phyloP scores from a whole-genome alignment of 2,329 filamentous ascomycete species.

The Cladophialophora chaetospira region DNA sequence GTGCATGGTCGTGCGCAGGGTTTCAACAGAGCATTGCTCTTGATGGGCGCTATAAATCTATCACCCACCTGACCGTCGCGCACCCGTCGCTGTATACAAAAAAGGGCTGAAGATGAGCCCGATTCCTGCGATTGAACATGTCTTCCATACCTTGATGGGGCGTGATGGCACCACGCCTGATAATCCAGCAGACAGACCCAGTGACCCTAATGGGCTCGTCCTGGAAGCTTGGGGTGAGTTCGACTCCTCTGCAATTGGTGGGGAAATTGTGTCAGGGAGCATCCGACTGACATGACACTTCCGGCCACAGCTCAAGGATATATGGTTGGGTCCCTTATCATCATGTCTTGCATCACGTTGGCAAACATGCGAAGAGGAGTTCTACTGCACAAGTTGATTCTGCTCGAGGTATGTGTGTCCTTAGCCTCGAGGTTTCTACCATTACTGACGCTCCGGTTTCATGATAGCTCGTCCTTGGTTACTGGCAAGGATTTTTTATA shows the following conservation, averaged over 20 bases:
- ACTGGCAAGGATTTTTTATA: conserved; percentile 58
- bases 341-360: conserved; percentile 47
- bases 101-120: conserved; percentile 27
- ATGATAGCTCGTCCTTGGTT: conserved; percentile 51
- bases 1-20: conserved; percentile 10
- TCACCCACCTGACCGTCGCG: not conserved
- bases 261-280: not conserved
- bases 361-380: conserved; percentile 48
- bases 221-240: conserved; percentile 42
- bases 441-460: not conserved
- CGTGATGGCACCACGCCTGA: conserved; percentile 24
- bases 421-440: not conserved
- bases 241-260: not conserved
- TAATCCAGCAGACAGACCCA: conserved; percentile 27
- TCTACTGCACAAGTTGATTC: conserved; percentile 48
- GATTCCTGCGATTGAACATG: conserved; percentile 22
- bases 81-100: not conserved
- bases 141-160: conserved; percentile 19
- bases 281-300: not conserved
- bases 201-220: conserved; percentile 36
- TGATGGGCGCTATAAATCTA: conserved; percentile 18
- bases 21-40: conserved; percentile 2
- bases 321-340: conserved; percentile 47
- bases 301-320: conserved; percentile 38
- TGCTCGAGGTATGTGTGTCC: conserved; percentile 42